Evolutionary conservation across 2,329 filamentous ascomycete species (phyloP).

Genomic region (Colletotrichum tamarilloi): DNA sequence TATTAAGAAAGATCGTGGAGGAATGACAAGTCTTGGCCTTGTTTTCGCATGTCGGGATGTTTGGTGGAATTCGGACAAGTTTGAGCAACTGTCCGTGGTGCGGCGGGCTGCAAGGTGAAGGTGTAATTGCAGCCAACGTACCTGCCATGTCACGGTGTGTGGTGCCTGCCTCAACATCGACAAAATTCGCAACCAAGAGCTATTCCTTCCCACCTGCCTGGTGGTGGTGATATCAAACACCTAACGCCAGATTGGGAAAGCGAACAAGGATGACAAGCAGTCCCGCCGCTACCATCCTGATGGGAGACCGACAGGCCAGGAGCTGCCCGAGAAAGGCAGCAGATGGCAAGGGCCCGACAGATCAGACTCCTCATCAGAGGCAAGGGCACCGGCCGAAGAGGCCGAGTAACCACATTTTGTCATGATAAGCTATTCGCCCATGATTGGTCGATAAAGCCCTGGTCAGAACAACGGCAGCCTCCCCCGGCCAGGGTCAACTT

Average conservation of each 20-base stretch:
- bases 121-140: background rate
- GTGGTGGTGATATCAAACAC: conserved; percentile 1
- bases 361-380: background rate
- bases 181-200: background rate
- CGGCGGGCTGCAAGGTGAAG: background rate
- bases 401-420: conserved; percentile 26
- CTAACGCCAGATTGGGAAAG: conserved; percentile 14
- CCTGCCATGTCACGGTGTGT: background rate
- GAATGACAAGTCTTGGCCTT: background rate
- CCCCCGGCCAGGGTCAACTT: background rate
- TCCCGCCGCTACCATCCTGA: conserved; percentile 31
- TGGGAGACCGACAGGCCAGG: conserved; percentile 20
- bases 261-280: conserved; percentile 13
- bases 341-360: background rate
- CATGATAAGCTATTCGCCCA: conserved; percentile 17
- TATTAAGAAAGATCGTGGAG: background rate
- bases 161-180: background rate
- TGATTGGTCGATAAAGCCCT: conserved; percentile 24
- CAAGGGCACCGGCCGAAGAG: conserved; percentile 12
- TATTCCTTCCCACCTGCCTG: background rate
- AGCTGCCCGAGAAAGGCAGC: background rate
- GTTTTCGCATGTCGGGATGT: background rate
- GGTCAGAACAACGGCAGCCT: background rate
- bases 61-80: background rate
- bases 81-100: background rate